Percentiles rank a stretch among this genome's conserved stretches.
phyloP scores from a whole-genome alignment of 768 basidiomycete species.

The Hemileccinum rubropunctum region DNA sequence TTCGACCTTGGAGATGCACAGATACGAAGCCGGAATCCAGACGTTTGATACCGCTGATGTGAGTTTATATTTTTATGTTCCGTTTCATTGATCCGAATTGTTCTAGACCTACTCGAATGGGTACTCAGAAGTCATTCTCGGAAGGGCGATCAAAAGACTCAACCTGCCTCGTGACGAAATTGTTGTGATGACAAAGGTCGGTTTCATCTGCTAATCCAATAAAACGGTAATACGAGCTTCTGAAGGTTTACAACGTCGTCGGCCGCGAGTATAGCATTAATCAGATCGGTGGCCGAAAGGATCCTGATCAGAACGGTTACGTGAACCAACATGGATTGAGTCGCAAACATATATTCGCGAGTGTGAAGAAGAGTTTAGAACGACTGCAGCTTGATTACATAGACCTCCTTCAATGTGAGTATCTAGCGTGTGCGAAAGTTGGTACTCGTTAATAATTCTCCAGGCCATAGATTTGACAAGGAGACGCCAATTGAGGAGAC shows the following conservation, averaged over 20 bases:
- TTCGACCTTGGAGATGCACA: constrained; percentile 5
- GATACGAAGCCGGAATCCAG: constrained; percentile 36
- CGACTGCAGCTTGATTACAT: constrained; percentile 52
- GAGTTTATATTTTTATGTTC: constrained; percentile 3
- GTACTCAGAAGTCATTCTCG: constrained; percentile 61
- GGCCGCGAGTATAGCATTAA: constrained; percentile 14
- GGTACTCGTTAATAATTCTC: background rate
- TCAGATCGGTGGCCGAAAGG: constrained; percentile 13
- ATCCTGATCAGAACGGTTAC: constrained; percentile 40
- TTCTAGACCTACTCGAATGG: constrained; percentile 63
- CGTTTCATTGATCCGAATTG: background rate
- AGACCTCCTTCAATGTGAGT: constrained; percentile 52
- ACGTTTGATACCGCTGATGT: constrained; percentile 37
- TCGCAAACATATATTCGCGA: constrained; percentile 60
- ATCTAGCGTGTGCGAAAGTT: background rate
- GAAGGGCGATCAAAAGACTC: constrained; percentile 67
- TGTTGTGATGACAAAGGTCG: constrained; percentile 75
- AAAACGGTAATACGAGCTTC: background rate
- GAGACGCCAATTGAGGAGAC: constrained; percentile 52
- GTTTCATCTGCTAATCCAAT: background rate
- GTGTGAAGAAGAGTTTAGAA: constrained; percentile 42
- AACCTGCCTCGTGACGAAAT: constrained; percentile 70
- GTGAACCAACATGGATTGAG: constrained; percentile 47
- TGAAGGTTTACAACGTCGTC: constrained; percentile 43
- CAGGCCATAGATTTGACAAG: constrained; percentile 47